Conservation (phyloP, 1,284 basidiomycete species). For the Sparassis latifolia region DNA sequence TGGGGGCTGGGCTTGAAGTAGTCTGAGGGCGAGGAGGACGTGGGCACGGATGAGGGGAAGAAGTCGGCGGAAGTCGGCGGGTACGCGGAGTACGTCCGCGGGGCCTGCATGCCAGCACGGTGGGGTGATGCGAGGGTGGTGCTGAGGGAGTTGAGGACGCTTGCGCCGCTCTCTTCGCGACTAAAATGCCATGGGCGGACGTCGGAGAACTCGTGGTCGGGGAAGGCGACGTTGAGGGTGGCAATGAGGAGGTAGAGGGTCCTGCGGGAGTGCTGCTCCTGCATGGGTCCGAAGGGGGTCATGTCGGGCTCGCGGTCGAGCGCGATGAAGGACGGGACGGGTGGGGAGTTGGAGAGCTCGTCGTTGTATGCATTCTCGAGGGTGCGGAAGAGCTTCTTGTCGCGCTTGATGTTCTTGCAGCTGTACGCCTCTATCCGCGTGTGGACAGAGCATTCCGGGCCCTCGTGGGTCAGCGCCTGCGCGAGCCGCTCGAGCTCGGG, state of each 20-base stretch:
- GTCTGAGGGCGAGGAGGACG: constrained; percentile 59
- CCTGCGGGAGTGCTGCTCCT: constrained; percentile 75
- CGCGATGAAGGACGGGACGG: constrained; percentile 62
- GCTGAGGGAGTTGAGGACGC: constrained; percentile 75
- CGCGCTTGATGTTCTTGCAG: constrained; percentile 95
- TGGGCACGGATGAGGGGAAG: constrained; percentile 67
- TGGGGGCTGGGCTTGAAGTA: constrained; percentile 54
- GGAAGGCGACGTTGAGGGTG: constrained; percentile 95
- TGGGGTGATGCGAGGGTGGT: constrained; percentile 70
- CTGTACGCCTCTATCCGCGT: constrained; percentile 96
- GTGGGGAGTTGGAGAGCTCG: constrained; percentile 64
- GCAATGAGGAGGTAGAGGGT: constrained; percentile 92
- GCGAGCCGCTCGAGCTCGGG: constrained; percentile 78
- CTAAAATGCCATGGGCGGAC: constrained; percentile 90
- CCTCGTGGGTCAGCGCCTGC: constrained; percentile 77
- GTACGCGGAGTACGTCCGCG: constrained; percentile 76
- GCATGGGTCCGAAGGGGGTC: constrained; percentile 75
- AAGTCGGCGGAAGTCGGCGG: constrained; percentile 67
- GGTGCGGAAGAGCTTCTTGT: constrained; percentile 93
- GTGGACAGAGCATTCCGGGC: constrained; percentile 86
- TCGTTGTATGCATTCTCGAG: constrained; percentile 86
- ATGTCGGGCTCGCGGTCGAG: constrained; percentile 62
- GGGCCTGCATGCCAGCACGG: constrained; percentile 54
- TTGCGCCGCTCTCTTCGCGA: constrained; percentile 72
- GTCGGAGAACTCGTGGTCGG: constrained; percentile 95